Evolutionary conservation across 495 filamentous ascomycete genomes (phyloP).

Genomic region (Penicillium alfredii): DNA sequence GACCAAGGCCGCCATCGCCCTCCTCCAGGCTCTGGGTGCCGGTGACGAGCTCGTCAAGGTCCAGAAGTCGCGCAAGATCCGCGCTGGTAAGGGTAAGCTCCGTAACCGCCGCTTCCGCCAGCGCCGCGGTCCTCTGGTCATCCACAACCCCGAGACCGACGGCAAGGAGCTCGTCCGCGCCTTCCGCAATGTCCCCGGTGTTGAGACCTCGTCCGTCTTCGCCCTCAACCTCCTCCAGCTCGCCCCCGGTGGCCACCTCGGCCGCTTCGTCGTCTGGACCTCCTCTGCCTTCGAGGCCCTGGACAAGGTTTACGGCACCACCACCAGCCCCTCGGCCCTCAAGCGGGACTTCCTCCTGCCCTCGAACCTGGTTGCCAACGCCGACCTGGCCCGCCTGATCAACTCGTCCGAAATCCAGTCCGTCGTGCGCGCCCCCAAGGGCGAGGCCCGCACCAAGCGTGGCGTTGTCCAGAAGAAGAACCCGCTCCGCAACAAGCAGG

Average conservation of each 20-base stretch:
- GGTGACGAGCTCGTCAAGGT: constrained; percentile 89
- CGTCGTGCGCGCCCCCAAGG: constrained; percentile 83
- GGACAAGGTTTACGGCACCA: constrained; percentile 91
- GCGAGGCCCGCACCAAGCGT: constrained; percentile 86
- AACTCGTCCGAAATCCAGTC: constrained; percentile 98
- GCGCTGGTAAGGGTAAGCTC: constrained; percentile 97
- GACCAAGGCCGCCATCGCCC: constrained; percentile 79
- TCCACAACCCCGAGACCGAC: constrained; percentile 91
- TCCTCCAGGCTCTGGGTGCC: constrained; percentile 86
- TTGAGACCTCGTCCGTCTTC: constrained; percentile 93
- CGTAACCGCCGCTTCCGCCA: constrained; percentile 91
- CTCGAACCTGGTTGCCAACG: constrained; percentile 77
- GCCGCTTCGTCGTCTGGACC: constrained; percentile 98
- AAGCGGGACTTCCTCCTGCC: constrained; percentile 99
- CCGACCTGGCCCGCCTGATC: constrained; percentile 93
- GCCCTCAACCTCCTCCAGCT: constrained; percentile 97
- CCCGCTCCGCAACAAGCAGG: constrained; percentile 95
- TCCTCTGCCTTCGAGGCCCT: constrained; percentile 93
- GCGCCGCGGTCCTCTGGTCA: constrained; percentile 91
- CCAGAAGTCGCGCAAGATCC: constrained; percentile 85
- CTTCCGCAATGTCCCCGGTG: constrained; percentile 97
- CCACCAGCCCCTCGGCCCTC: constrained; percentile 71
- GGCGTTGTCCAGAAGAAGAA: constrained; percentile 96
- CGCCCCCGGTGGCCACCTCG: constrained; percentile 96
- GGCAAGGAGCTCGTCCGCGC: constrained; percentile 85